Evolutionary conservation across 371 early-diverging fungal species (phyloP).

Genomic region (Mucor mucedo): DNA sequence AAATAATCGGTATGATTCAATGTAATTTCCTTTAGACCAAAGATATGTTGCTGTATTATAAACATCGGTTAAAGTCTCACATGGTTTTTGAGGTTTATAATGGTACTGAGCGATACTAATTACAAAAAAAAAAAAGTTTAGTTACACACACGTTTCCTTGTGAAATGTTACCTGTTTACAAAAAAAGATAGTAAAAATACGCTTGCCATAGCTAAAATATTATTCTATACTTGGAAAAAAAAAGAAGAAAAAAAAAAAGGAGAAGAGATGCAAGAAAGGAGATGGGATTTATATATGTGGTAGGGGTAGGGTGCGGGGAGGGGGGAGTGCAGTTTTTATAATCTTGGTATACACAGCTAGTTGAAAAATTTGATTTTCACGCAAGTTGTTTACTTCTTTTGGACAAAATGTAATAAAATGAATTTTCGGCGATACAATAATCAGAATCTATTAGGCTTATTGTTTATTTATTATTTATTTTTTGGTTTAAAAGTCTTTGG

Average conservation of each 20-base stretch:
- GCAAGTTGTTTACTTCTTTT: too few species aligned
- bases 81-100: slow-evolving; percentile 3
- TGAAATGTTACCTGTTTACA: slow-evolving; percentile 10
- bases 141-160: slow-evolving; percentile 3
- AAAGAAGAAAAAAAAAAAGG: not conserved
- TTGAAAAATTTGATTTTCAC: too few species aligned
- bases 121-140: not conserved
- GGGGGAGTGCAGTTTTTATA: too few species aligned
- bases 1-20: slow-evolving; percentile 33
- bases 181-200: slow-evolving; percentile 6
- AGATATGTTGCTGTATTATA: slow-evolving; percentile 13
- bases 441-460: too few species aligned
- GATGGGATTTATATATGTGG: not conserved
- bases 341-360: too few species aligned
- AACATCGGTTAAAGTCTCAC: slow-evolving; percentile 20
- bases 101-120: not conserved
- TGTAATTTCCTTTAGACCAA: slow-evolving; percentile 20
- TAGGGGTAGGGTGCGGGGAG: too few species aligned
- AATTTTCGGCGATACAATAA: too few species aligned
- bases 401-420: too few species aligned
- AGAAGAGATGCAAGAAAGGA: slow-evolving; percentile 5
- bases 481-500: too few species aligned
- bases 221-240: not conserved
- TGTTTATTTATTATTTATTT: too few species aligned
- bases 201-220: not conserved